A percentile compares a stretch with the other conserved stretches of the same genome.
Evolutionary conservation across 352 stramenopile species (phyloP).

Genomic region (Phytopythium chamaehyphon): DNA sequence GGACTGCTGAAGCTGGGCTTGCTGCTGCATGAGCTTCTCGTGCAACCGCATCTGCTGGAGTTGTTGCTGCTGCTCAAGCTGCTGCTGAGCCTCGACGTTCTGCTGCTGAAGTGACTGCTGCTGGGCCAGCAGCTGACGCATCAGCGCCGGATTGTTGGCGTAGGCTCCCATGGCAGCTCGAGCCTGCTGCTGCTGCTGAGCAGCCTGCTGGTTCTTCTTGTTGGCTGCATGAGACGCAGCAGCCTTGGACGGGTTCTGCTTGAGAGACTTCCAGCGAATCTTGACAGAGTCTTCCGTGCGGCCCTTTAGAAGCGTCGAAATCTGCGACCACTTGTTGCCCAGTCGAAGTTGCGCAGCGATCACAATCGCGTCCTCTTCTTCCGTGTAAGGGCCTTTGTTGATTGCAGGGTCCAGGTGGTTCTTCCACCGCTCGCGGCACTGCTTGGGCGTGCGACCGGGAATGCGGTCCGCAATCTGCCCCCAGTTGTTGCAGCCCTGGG

Average conservation of each 20-base stretch:
- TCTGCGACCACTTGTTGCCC: constrained; percentile 96
- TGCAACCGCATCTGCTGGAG: constrained; percentile 69
- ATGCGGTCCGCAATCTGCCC: constrained; percentile 90
- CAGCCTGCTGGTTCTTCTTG: constrained; percentile 75
- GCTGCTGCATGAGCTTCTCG: constrained; percentile 63
- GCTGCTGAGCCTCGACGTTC: constrained; percentile 53
- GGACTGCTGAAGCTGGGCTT: constrained; percentile 43
- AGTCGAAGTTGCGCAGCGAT: constrained; percentile 86
- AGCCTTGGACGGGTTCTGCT: constrained; percentile 82
- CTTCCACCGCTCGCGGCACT: constrained; percentile 90
- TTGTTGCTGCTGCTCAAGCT: constrained; percentile 72
- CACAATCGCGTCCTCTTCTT: constrained; percentile 93
- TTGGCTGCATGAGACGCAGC: constrained; percentile 69
- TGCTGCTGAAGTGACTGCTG: constrained; percentile 66
- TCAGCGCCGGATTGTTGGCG: constrained; percentile 50
- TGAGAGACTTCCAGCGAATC: constrained; percentile 89
- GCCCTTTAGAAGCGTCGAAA: constrained; percentile 90
- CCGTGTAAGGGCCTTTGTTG: constrained; percentile 94
- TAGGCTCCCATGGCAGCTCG: constrained; percentile 39
- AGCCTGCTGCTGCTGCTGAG: constrained; percentile 26
- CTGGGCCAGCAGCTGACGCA: constrained; percentile 70
- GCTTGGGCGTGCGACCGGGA: constrained; percentile 89
- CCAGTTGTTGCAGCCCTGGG: constrained; percentile 91
- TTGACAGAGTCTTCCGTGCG: constrained; percentile 93
- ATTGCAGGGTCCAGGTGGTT: constrained; percentile 90